phyloP scores from a whole-genome alignment of 108 stramenopile species.

The Discostella pseudostelligera region DNA sequence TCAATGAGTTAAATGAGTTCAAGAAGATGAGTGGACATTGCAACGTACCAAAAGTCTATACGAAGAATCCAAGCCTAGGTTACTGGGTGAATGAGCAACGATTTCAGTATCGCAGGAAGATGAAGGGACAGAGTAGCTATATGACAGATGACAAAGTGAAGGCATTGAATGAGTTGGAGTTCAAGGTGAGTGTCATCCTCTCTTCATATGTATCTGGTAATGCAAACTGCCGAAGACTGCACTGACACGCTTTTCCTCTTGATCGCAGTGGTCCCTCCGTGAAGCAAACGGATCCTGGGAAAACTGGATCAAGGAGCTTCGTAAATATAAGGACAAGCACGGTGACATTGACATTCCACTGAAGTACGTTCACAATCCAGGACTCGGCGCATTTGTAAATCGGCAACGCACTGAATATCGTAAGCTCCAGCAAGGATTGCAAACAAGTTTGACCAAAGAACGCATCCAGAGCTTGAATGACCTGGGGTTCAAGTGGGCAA shows the following conservation, averaged over 20 bases:
- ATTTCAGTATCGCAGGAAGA: constrained; percentile 32
- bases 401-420: constrained; percentile 44
- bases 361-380: constrained; percentile 26
- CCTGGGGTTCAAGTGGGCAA: constrained; percentile 45
- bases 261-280: constrained; percentile 29
- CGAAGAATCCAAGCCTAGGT: constrained; percentile 34
- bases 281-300: constrained; percentile 41
- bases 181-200: constrained; percentile 17
- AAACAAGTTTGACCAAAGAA: constrained; percentile 39
- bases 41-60: constrained; percentile 44
- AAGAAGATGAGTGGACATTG: constrained; percentile 29
- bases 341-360: constrained; percentile 43
- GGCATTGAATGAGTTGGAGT: constrained; percentile 32
- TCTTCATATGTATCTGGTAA: not conserved
- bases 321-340: constrained; percentile 29
- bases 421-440: constrained; percentile 37
- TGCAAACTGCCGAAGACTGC: not conserved
- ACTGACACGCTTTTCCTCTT: not conserved
- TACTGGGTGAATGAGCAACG: constrained; percentile 49
- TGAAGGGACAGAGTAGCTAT: constrained; percentile 28
- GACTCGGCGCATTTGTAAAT: constrained; percentile 40
- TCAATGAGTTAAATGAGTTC: constrained; percentile 34
- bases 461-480: constrained; percentile 28
- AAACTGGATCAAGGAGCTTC: constrained; percentile 40
- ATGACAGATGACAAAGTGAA: constrained; percentile 43